Evolutionary conservation across 371 early-diverging fungal species (phyloP).

Genomic region (Ecytonucleospora hepatopenaei): DNA sequence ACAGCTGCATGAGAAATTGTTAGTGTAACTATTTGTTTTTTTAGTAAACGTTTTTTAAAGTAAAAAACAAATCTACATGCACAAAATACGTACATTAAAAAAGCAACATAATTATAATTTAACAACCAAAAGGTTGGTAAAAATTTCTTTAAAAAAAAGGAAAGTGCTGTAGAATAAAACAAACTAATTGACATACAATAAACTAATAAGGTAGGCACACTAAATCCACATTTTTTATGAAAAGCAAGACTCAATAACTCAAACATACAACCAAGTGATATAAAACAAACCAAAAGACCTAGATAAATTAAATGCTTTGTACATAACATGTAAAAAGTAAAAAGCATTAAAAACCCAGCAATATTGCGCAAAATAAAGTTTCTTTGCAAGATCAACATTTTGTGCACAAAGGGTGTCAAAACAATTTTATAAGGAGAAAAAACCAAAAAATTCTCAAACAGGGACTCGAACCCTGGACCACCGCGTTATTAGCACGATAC

Average conservation of each 20-base stretch:
- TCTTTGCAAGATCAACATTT: neutral
- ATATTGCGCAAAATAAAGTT: constrained; percentile 1
- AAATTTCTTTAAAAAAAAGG: no score
- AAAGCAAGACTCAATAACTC: no score
- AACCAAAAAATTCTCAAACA: neutral
- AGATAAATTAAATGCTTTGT: neutral
- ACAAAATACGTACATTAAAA: constrained; percentile 22
- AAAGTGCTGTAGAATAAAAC: no score
- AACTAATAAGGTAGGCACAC: no score
- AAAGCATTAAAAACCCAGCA: constrained; percentile 5
- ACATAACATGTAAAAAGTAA: constrained; percentile 2
- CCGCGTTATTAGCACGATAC: constrained; percentile 2
- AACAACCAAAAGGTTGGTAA: no score
- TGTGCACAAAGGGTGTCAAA: neutral
- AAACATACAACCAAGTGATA: no score
- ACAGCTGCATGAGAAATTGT: constrained; percentile 85
- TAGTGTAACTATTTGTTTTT: constrained; percentile 77
- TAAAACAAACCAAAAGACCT: neutral
- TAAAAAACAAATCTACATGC: constrained; percentile 78
- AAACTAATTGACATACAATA: no score
- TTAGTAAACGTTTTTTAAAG: constrained; percentile 67
- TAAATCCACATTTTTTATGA: no score
- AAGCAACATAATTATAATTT: neutral
- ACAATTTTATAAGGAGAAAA: neutral
- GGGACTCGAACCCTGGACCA: constrained; percentile 5